Evolutionary conservation across 768 basidiomycete genomes (phyloP).

Genomic region (Boletus tylopilopsis): DNA sequence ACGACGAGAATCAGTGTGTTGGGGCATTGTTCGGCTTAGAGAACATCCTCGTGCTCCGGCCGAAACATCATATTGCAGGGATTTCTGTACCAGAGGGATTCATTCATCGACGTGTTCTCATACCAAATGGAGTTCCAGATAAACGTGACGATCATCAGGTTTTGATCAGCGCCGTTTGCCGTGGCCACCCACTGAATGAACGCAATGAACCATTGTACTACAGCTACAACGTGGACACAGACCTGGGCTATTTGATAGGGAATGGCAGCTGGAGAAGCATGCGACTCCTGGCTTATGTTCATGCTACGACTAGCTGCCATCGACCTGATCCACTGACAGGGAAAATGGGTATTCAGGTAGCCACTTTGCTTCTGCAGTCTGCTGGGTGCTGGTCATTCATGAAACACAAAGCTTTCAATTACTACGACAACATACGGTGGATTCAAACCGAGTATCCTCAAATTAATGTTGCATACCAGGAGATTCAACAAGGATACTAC

Average conservation of each 20-base stretch:
- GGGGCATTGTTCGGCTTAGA: neutral
- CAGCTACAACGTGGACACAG: neutral
- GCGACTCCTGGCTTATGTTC: constrained; percentile 38
- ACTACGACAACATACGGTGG: too few relatives aligned
- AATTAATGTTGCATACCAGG: neutral
- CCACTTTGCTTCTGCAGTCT: constrained; percentile 28
- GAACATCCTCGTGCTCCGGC: neutral
- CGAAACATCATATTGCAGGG: neutral
- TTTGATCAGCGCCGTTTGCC: too few relatives aligned
- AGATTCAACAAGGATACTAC: neutral
- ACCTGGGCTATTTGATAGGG: constrained; percentile 15
- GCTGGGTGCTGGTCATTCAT: constrained; percentile 33
- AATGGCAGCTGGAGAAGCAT: constrained; percentile 16
- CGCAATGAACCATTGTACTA: too few relatives aligned
- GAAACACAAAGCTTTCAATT: constrained; percentile 14
- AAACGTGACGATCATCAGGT: too few relatives aligned
- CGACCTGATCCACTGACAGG: constrained; percentile 40
- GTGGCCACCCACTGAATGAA: too few relatives aligned
- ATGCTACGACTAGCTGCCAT: constrained; percentile 37
- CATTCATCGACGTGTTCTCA: neutral
- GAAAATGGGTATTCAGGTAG: constrained; percentile 40
- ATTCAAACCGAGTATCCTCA: neutral
- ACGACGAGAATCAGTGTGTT: neutral
- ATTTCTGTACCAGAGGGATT: neutral
- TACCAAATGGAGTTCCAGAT: neutral